Base-by-base conservation (phyloP, 1,284 basidiomycete genomes). In the Fistulina hepatica region DNA sequence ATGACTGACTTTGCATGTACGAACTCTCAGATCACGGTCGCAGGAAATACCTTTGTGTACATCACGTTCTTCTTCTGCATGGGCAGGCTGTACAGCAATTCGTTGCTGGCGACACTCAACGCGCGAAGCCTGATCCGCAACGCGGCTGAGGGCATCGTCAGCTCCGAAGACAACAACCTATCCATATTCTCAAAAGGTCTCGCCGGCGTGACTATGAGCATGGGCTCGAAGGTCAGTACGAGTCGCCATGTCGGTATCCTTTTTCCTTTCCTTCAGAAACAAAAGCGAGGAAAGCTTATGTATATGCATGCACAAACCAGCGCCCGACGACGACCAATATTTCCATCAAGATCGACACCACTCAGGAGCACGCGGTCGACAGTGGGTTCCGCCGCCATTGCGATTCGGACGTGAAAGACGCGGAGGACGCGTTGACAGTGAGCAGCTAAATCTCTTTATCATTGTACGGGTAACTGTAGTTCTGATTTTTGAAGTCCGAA, bases 51-150 rank as follows among this genome's bases (percentile, higher is more conserved):
- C 0, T 71, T 73, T 55, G 45, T 71, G 37, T 73, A 73, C 46
- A 69, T 73, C 42, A 58, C 59, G 5, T 73, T 73, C 55, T 73
- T 67, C 50, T 72, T 73, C 54, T 65, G 65, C 46, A 61, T 72
- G 23, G 70, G 71, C 23, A 63, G 71, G 34, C 57, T 72, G 2
- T 71, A 72, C 47, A 61, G 64, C 13, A 73, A 73, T 54, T 70
- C 69, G 6, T 58, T 73, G 15, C 61, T 73, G 23, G 69, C 69
- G 5, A 72, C 69, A 3, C 61, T 73, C 28, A 73, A 73, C 41
- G 69, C 67, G 11, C 60, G 70, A 11, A 63, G 65, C 37, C 60
- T 57, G 55, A 68, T 72, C 39, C 64, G 69, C 33, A 58, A 52
- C 13, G 48, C 56, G 1, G 57, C 56, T 1, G 59, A 62, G 31